Conservation (phyloP, 2,329 filamentous ascomycete species). For the Epichloe uncinata region DNA sequence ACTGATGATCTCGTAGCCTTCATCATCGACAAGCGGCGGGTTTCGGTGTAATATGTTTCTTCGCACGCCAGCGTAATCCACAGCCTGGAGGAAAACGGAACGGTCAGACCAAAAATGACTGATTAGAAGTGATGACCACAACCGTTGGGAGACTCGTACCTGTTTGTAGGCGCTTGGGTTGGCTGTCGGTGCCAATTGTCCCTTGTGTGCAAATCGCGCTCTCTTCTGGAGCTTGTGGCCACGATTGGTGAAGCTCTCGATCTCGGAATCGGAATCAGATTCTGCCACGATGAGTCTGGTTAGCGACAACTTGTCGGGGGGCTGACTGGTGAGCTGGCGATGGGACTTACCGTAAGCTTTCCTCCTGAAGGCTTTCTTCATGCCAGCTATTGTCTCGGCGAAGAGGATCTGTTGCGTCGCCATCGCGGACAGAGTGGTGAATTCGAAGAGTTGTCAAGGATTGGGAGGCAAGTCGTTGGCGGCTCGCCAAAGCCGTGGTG, state of each 20-base stretch:
- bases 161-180: constrained; percentile 59
- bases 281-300: constrained; percentile 33
- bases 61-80: constrained; percentile 61
- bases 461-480: background rate
- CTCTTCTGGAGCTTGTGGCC: constrained; percentile 69
- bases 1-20: constrained; percentile 64
- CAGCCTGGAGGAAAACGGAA: constrained; percentile 32
- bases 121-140: constrained; percentile 4
- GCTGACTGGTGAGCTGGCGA: background rate
- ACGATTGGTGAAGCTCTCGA: constrained; percentile 57
- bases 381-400: constrained; percentile 51
- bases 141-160: constrained; percentile 28
- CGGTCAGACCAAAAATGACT: constrained; percentile 11
- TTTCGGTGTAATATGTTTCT: constrained; percentile 64
- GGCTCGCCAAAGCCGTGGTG: background rate
- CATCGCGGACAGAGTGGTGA: constrained; percentile 17
- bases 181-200: constrained; percentile 51
- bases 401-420: constrained; percentile 46
- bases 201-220: constrained; percentile 56
- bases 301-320: constrained; percentile 4
- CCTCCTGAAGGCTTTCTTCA: constrained; percentile 55
- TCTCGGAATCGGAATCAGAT: constrained; percentile 63
- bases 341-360: constrained; percentile 43
- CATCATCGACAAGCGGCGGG: constrained; percentile 58
- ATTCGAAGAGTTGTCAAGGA: background rate